phyloP scores from a whole-genome alignment of 1,139 yeast species.

The Kodamaea derodonti region DNA sequence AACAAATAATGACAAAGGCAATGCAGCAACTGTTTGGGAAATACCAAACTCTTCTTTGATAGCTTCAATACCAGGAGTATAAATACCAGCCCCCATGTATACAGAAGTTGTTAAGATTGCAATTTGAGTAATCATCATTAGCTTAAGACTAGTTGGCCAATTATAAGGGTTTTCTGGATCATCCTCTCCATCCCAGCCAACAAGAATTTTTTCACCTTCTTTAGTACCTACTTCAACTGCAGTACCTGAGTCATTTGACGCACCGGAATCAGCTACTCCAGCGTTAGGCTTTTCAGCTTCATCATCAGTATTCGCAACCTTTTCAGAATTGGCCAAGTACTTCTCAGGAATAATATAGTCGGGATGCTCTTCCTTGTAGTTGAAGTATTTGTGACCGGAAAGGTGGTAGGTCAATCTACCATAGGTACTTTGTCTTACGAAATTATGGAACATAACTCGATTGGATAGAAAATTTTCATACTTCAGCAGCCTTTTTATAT shows the following conservation, averaged over 20 bases:
- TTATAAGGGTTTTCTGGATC: slow-evolving; percentile 59
- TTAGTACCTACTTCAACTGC: background rate
- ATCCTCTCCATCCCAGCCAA: slow-evolving; percentile 45
- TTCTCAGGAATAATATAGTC: slow-evolving; percentile 33
- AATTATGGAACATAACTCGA: slow-evolving; percentile 8
- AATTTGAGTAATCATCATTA: slow-evolving; percentile 34
- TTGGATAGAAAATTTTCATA: background rate
- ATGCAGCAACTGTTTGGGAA: slow-evolving; percentile 21
- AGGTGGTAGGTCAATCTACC: slow-evolving; percentile 32
- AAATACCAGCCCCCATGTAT: slow-evolving; percentile 59
- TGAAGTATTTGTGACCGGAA: slow-evolving; percentile 27
- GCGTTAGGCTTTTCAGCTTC: background rate
- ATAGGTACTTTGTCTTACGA: slow-evolving; percentile 31
- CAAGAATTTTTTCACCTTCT: slow-evolving; percentile 11
- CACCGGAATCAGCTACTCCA: background rate
- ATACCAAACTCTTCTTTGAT: slow-evolving; percentile 27
- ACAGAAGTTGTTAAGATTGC: slow-evolving; percentile 48
- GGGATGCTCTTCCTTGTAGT: slow-evolving; percentile 28
- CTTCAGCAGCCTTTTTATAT: background rate
- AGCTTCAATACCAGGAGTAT: slow-evolving; percentile 49
- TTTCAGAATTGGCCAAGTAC: slow-evolving; percentile 14
- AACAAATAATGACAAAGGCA: slow-evolving; percentile 35
- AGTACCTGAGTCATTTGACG: slow-evolving; percentile 1
- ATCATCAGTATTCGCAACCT: background rate
- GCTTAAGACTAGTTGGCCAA: slow-evolving; percentile 43